Base-by-base conservation (phyloP, 441 rosid species). In the Erodium chrysanthum region DNA sequence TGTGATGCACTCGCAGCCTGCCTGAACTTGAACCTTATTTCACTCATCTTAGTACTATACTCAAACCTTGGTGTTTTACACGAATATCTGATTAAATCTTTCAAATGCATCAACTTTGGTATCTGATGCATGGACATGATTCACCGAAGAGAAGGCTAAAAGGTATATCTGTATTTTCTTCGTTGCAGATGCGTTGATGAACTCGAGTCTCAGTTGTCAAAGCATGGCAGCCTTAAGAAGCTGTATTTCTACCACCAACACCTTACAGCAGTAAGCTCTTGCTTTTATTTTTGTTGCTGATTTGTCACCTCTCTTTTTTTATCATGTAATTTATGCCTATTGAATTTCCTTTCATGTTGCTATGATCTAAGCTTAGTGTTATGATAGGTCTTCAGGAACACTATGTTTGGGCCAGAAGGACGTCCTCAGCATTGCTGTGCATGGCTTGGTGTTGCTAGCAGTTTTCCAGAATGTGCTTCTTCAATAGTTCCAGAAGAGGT, bases 361-460 rank as follows among this genome's bases (percentile, higher is more conserved):
- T 40, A 7, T 77, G 65, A 65, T 72, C 75, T 75, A 56, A 62
- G 56, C 73, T 40, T 68, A 50, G 61, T 77, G 62, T 69, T 75
- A 65, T 79, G 69, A 58, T 70, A 95, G 99, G 97, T 95, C 73
- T 95, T 95, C 79, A 84, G 97, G 74, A 95, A 92, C 85, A 95
- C 99, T 68, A 95, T 95, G 99, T 95, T 95, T 84, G 98, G 98
- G 59, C 98, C 97, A 72, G 99, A 95, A 83, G 99, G 99, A 74
- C 96, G 98, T 74, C 99, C 99, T 70, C 99, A 92, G 76, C 99
- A 95, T 78, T 95, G 99, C 70, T 95, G 99, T 85, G 97, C 99
- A 69, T 95, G 99, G 99, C 97, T 95, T 74, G 95, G 99, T 76
- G 97, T 90, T 77, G 99, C 98, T 74, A 88, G 98, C 80, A 92